Conservation (phyloP, 768 basidiomycete genomes). For the Wakefieldia striispora region DNA sequence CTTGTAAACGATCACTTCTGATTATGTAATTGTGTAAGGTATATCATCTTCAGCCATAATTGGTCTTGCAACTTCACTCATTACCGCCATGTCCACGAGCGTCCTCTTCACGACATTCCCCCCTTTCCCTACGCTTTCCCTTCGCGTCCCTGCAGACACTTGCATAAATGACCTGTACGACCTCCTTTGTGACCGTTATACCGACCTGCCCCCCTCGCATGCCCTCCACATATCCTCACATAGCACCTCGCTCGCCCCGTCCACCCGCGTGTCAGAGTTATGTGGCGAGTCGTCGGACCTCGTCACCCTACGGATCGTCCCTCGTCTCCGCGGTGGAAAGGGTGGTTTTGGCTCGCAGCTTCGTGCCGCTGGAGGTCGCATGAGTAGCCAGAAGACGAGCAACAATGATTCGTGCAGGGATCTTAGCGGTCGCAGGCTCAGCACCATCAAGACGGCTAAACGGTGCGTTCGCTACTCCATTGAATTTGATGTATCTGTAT, state of each 20-base stretch:
- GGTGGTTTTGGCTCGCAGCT: slow-evolving; percentile 97
- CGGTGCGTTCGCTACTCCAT: slow-evolving; percentile 50
- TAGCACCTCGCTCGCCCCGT: slow-evolving; percentile 31
- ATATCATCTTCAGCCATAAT: slow-evolving; percentile 1
- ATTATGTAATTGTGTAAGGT: too few species aligned
- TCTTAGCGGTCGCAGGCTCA: slow-evolving; percentile 82
- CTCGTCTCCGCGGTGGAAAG: slow-evolving; percentile 84
- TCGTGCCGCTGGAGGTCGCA: slow-evolving; percentile 94
- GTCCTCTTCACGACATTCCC: slow-evolving; percentile 60
- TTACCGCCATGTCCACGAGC: slow-evolving; percentile 42
- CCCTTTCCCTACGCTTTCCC: slow-evolving; percentile 56
- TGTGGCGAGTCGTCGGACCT: slow-evolving; percentile 35
- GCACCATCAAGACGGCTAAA: slow-evolving; percentile 95
- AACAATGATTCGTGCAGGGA: slow-evolving; percentile 96
- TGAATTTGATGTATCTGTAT: neutral
- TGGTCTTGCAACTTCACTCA: slow-evolving; percentile 1
- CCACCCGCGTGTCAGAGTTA: slow-evolving; percentile 37
- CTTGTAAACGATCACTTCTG: too few species aligned
- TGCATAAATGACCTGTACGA: slow-evolving; percentile 41
- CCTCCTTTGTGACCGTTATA: slow-evolving; percentile 46
- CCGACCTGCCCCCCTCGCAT: slow-evolving; percentile 42
- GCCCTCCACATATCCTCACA: slow-evolving; percentile 43
- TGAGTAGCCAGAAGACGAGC: slow-evolving; percentile 94
- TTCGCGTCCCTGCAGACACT: slow-evolving; percentile 43
- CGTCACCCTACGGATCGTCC: slow-evolving; percentile 70